Conservation (phyloP, 2,329 filamentous ascomycete species). For the Ophiostoma fasciatum region DNA sequence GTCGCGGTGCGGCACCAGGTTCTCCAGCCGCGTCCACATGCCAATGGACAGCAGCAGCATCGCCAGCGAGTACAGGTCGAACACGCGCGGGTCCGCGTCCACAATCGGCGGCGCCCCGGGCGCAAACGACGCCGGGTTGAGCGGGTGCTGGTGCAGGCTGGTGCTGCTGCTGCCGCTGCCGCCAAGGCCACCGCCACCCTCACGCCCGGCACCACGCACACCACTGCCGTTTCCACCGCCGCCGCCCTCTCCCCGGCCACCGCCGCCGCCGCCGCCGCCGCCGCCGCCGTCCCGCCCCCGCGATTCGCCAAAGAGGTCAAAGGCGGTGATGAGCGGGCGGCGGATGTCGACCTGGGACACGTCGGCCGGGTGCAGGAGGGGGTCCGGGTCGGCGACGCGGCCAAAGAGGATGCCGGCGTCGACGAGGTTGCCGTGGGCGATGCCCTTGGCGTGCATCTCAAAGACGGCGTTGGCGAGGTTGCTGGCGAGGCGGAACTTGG, state of each 20-base stretch:
- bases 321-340: constrained; percentile 55
- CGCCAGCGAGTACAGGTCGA: constrained; percentile 60
- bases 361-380: constrained; percentile 21
- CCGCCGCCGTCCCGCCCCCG: constrained; percentile 19
- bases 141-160: constrained; percentile 49
- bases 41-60: constrained; percentile 62
- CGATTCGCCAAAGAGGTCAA: constrained; percentile 53
- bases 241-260: too few relatives aligned
- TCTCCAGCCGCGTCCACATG: constrained; percentile 54
- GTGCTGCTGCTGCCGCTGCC: constrained; percentile 17
- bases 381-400: constrained; percentile 19
- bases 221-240: too few relatives aligned
- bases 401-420: constrained; percentile 55
- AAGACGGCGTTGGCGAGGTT: constrained; percentile 60
- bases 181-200: background rate
- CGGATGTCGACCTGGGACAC: constrained; percentile 41
- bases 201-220: too few relatives aligned
- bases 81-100: constrained; percentile 39
- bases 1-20: constrained; percentile 29
- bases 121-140: constrained; percentile 39
- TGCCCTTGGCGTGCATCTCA: constrained; percentile 53
- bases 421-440: constrained; percentile 56
- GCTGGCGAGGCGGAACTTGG: constrained; percentile 60
- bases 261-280: constrained; percentile 13
- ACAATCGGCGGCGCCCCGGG: constrained; percentile 27